Base-by-base conservation (phyloP, 352 stramenopile genomes). In the Pythium oligandrum region DNA sequence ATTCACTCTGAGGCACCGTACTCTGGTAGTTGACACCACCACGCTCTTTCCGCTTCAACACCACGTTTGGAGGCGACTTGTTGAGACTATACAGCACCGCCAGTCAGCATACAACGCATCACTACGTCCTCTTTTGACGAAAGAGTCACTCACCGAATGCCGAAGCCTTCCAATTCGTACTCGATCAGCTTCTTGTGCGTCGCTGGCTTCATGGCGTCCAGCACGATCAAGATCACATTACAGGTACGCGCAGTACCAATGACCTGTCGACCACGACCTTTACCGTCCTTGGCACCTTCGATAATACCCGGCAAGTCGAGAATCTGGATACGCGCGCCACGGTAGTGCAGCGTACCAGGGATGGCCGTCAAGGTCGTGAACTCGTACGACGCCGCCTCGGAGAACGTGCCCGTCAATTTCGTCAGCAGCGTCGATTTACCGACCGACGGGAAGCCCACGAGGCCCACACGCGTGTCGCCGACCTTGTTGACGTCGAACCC, bases 281-380 rank as follows among this genome's bases (percentile, higher is more conserved):
- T 98, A 62, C 96, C 96, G 75, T 99, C 93, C 59, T 98, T 98
- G 10, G 97, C 97, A 42, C 97, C 97, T 66, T 99, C 97, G 63
- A 99, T 99, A 55, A 99, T 99, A 60, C 95, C 95, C 3, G 93
- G 93, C 61, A 97, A 60, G 59, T 97, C 88, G 38, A 97, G 65
- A 46, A 97, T 89, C 68, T 95, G 84, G 63, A 93, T 93, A 44
- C 81, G 79, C 6, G 82, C 82, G 46, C 81, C 82, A 35, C 81
- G 93, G 80, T 99, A 99, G 70, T 98, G 89, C 64, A 99, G 89
- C 48, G 94, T 98, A 33, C 97, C 97, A 0, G 94, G 97, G 65
- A 99, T 99, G 55, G 94, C 97, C 32, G 97, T 99, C 35, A 99
- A 82, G 45, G 97, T 99, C 51, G 97, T 99, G 75, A 99, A 99